Percentiles rank a stretch among this genome's conserved stretches.
Evolutionary conservation across 2,329 filamentous ascomycete species (phyloP).

Genomic region (Colletotrichum gloeosporioides): DNA sequence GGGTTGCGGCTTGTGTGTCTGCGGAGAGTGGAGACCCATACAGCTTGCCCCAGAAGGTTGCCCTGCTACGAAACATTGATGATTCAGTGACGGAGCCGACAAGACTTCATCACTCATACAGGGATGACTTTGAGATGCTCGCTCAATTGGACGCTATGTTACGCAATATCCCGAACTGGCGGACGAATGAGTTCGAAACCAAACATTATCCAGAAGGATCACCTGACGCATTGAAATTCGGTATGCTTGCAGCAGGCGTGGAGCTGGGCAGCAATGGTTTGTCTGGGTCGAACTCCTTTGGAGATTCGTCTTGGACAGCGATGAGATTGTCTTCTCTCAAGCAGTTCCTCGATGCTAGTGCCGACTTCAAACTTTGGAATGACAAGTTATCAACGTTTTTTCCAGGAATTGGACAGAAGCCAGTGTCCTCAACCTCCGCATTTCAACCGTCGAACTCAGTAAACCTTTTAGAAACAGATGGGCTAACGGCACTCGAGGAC

Average conservation of each 20-base stretch:
- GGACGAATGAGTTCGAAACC: accelerated
- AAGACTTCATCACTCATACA: neutral
- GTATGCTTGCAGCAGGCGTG: accelerated
- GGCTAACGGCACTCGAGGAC: accelerated
- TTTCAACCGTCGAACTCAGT: accelerated
- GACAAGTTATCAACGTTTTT: neutral
- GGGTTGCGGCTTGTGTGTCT: neutral
- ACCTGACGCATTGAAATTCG: neutral
- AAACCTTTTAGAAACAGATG: neutral
- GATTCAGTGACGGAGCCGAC: neutral
- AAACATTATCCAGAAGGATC: accelerated
- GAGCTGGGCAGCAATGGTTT: accelerated
- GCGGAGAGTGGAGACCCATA: accelerated
- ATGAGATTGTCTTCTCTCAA: neutral
- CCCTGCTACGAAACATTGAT: neutral
- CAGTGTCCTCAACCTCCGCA: accelerated
- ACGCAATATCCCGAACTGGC: accelerated
- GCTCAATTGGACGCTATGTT: neutral
- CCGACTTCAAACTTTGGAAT: neutral
- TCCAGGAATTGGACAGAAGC: neutral
- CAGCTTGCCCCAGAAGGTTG: accelerated
- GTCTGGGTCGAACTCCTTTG: accelerated
- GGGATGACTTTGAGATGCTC: neutral
- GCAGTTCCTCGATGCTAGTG: neutral
- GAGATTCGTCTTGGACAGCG: neutral